These are phyloP conservation scores for Aechmea fasciata DNA, from an alignment of 176 grass and related monocot genomes.

Conservation along the genomic window DNA sequence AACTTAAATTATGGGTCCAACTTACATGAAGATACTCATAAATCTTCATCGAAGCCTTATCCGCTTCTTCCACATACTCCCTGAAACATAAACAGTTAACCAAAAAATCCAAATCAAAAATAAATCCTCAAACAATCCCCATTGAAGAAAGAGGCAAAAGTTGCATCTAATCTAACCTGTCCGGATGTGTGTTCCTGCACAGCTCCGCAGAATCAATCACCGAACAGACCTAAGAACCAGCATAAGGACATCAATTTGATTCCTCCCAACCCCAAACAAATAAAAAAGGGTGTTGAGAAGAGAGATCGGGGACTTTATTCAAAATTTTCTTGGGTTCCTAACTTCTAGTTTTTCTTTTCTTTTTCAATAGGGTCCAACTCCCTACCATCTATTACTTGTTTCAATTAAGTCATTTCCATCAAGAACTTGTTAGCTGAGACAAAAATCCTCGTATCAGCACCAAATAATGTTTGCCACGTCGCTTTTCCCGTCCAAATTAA, in stretches of 20 bases:
- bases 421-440: too few species aligned
- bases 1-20: neutral
- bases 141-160: slow-evolving; percentile 1
- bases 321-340: neutral
- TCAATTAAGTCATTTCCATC: too few species aligned
- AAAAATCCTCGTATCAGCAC: too few species aligned
- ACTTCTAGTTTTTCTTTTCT: too few species aligned
- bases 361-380: too few species aligned
- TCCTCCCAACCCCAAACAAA: neutral
- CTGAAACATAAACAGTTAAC: slow-evolving; percentile 29
- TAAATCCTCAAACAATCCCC: slow-evolving; percentile 3
- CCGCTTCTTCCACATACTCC: slow-evolving; percentile 84
- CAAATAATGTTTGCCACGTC: too few species aligned
- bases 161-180: slow-evolving; percentile 34
- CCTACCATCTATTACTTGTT: too few species aligned
- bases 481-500: too few species aligned
- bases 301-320: neutral
- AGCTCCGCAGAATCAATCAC: slow-evolving; percentile 94
- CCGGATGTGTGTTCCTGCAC: slow-evolving; percentile 78
- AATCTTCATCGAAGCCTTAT: slow-evolving; percentile 80
- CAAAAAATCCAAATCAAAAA: neutral
- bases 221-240: slow-evolving; percentile 46
- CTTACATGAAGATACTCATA: slow-evolving; percentile 87
- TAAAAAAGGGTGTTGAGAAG: neutral
- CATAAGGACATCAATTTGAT: neutral